Evolutionary conservation across 2,329 filamentous ascomycete genomes (phyloP).

Genomic region (Sporothrix sp.): DNA sequence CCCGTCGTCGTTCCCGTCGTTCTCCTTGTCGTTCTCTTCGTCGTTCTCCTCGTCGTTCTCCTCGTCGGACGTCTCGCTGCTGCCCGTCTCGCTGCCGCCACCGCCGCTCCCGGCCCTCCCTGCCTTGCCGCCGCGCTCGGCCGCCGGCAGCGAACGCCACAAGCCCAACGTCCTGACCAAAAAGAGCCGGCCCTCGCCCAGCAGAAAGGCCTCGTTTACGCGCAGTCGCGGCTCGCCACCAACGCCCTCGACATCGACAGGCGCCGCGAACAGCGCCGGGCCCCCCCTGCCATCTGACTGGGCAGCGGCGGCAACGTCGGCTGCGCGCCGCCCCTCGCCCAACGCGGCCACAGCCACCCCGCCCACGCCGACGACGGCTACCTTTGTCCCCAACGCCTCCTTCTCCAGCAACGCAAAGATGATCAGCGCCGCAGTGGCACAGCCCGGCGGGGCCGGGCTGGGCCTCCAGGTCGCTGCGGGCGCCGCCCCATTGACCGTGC

Average conservation of each 20-base stretch:
- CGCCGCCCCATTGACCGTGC: constrained; percentile 13
- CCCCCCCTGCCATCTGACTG: constrained; percentile 4
- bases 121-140: constrained; percentile 2
- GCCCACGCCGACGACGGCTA: neutral
- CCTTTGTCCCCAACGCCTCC: neutral
- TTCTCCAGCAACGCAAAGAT: neutral
- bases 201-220: constrained; percentile 44
- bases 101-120: constrained; percentile 15
- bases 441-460: neutral
- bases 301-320: constrained; percentile 1
- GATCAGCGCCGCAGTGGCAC: neutral
- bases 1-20: neutral
- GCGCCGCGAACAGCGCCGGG: constrained; percentile 20
- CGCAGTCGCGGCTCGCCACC: constrained; percentile 30
- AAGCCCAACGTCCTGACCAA: constrained; percentile 29
- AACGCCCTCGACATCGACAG: neutral
- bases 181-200: constrained; percentile 43
- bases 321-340: neutral
- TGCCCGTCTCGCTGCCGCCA: constrained; percentile 10
- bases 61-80: neutral
- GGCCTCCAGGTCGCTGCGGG: constrained; percentile 6
- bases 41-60: neutral
- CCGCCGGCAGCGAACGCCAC: constrained; percentile 13
- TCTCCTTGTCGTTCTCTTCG: neutral
- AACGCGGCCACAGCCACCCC: neutral